Conservation (phyloP, 257 asterid genomes). For the Dorcoceras hygrometricum region DNA sequence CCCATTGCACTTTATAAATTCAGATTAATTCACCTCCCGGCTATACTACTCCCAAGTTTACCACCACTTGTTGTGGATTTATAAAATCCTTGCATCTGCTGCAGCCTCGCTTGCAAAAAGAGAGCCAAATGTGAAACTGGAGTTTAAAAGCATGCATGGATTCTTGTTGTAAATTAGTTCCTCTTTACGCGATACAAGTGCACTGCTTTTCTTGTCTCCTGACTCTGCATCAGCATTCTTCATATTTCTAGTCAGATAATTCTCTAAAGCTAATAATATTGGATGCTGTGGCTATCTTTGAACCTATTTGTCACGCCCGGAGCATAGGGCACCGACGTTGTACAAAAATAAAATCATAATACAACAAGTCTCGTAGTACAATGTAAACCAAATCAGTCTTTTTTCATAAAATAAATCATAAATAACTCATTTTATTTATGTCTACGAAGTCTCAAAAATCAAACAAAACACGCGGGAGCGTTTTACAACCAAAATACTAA, state of each 20-base stretch:
- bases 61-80: background rate
- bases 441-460: too few species aligned
- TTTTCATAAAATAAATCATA: too few species aligned
- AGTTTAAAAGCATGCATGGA: conserved; percentile 5
- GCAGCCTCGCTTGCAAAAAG: conserved; percentile 58
- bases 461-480: too few species aligned
- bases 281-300: conserved; percentile 32
- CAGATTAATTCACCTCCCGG: background rate
- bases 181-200: conserved; percentile 5
- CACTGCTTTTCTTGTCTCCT: conserved; percentile 44
- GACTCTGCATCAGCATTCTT: conserved; percentile 24
- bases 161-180: background rate
- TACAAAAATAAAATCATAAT: too few species aligned
- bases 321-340: too few species aligned
- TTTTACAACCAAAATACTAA: too few species aligned
- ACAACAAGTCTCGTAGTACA: too few species aligned
- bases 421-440: too few species aligned
- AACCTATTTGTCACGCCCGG: too few species aligned
- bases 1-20: too few species aligned
- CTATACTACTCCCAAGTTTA: background rate
- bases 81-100: conserved; percentile 38
- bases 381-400: too few species aligned
- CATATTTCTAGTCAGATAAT: conserved; percentile 28
- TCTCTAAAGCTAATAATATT: conserved; percentile 68
- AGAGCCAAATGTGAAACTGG: conserved; percentile 56